Evolutionary conservation across 75 land plant species (phyloP).

Genomic region (Selaginella tamariscina): DNA sequence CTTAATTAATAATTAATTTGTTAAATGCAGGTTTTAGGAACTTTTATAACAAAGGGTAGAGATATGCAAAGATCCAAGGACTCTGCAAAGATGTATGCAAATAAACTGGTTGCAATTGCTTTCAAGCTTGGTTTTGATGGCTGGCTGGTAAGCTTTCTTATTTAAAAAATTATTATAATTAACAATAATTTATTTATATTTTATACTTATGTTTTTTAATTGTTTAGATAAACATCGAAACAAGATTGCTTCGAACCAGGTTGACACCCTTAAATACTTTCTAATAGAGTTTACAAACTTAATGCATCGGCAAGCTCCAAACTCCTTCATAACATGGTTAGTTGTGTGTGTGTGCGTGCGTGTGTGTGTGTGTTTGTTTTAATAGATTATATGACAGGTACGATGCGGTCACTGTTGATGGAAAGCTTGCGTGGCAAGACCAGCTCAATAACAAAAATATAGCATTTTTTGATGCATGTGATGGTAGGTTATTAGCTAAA

Average conservation of each 20-base stretch:
- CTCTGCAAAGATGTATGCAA: slow-evolving; percentile 64
- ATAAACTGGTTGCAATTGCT: slow-evolving; percentile 64
- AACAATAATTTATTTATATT: background rate
- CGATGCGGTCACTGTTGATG: slow-evolving; percentile 58
- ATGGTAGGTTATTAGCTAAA: slow-evolving; percentile 73
- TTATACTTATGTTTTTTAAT: slow-evolving; percentile 1
- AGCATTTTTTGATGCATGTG: slow-evolving; percentile 72
- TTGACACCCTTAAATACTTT: slow-evolving; percentile 50
- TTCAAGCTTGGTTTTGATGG: slow-evolving; percentile 77
- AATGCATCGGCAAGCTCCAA: slow-evolving; percentile 50
- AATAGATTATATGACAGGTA: slow-evolving; percentile 57
- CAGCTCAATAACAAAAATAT: slow-evolving; percentile 57
- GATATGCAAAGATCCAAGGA: slow-evolving; percentile 46
- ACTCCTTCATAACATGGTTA: slow-evolving; percentile 73
- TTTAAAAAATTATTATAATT: too few species aligned
- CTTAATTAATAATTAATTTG: too few species aligned
- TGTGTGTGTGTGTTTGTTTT: background rate
- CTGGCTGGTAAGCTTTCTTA: slow-evolving; percentile 86
- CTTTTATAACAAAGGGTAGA: slow-evolving; percentile 61
- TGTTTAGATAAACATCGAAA: slow-evolving; percentile 78
- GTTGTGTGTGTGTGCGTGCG: too few species aligned
- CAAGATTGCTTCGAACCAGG: slow-evolving; percentile 26
- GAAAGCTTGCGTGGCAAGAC: slow-evolving; percentile 60
- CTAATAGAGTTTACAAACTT: slow-evolving; percentile 40
- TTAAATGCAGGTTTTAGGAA: slow-evolving; percentile 64